Evolutionary conservation across 148 eudicot species (phyloP).

Genomic region (Hydrangea macrophylla): DNA sequence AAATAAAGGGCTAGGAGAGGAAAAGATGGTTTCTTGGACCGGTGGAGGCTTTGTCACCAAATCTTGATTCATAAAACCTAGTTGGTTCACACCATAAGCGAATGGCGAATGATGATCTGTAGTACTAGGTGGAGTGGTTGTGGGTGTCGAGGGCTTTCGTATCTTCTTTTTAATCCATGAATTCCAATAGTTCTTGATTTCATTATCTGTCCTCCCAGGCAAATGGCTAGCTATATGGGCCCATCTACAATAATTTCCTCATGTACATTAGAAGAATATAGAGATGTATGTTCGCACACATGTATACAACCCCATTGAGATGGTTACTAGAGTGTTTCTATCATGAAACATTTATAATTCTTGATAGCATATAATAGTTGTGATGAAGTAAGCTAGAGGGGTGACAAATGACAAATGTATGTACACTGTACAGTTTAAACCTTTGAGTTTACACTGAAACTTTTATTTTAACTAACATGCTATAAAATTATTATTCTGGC

Average conservation of each 20-base stretch:
- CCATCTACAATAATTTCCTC: slow-evolving; percentile 53
- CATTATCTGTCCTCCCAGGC: slow-evolving; percentile 94
- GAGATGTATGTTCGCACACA: too few species aligned
- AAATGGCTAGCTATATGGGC: slow-evolving; percentile 94
- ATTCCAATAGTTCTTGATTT: slow-evolving; percentile 93
- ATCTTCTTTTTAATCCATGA: slow-evolving; percentile 97
- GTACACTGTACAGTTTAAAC: too few species aligned
- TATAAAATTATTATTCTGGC: neutral
- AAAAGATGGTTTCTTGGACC: slow-evolving; percentile 27
- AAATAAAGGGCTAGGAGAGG: slow-evolving; percentile 43
- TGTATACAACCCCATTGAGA: too few species aligned
- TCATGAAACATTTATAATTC: too few species aligned
- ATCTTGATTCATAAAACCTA: slow-evolving; percentile 28
- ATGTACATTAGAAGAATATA: neutral
- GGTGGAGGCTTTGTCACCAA: slow-evolving; percentile 18
- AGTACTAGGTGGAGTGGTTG: slow-evolving; percentile 11
- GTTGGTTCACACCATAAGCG: slow-evolving; percentile 18
- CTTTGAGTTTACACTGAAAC: too few species aligned
- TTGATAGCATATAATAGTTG: too few species aligned
- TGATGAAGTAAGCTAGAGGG: neutral
- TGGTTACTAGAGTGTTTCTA: too few species aligned
- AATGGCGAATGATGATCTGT: slow-evolving; percentile 16
- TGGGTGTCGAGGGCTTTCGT: slow-evolving; percentile 41
- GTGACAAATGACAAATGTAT: neutral
- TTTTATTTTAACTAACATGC: too few species aligned